Evolutionary conservation across 306 rosid genomes (phyloP), one percentile per base, ranked within the genome.

Genomic region (Amphicarpaea edgeworthii): DNA sequence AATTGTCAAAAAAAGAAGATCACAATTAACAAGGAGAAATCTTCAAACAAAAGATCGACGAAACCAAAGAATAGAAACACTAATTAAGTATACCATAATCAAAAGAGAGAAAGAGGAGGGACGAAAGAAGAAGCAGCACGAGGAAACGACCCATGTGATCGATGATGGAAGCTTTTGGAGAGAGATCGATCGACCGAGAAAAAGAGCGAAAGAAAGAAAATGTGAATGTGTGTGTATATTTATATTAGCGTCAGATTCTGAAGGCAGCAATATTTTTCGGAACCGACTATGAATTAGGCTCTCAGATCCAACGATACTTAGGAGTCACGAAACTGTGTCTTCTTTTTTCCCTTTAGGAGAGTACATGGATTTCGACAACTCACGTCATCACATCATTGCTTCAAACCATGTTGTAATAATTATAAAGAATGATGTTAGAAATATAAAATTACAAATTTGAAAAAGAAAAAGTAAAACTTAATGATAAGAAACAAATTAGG

Each of bases 31-130:
- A 54, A 40, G 1, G 26, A 51, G 2, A 42, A 70, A 21, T 42
- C n/a, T n/a, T n/a, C 4, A 68, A 45, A 28, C 16, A 12, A 41
- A 15, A 19, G 46, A 30, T n/a, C 17, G 24, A 5, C 37, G 4
- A 3, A 57, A 57, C 1, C 7, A 51, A 40, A 1, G 14, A 68
- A 15, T 8, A 26, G 7, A 51, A 28, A 28, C 32, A 2, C 32
- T n/a, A n/a, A 5, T 30, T 30, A 16, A 74, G 1, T 37, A 41
- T 82, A 94, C 97, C 96, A 3, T 65, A 66, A 58, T 70, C 23
- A 80, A 83, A 85, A 65, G 81, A 76, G 79, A 88, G 93, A 62
- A 84, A 65, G 72, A 91, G 83, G 15, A 88, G 67, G 50, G 82
- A 76, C 0, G 85, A 42, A 30, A 30, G 6, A 16, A 86, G 71